Percentiles rank a stretch among this genome's conserved stretches.
Evolutionary conservation across 2,329 filamentous ascomycete species (phyloP).

Genomic region (Tolypocladium sp.): DNA sequence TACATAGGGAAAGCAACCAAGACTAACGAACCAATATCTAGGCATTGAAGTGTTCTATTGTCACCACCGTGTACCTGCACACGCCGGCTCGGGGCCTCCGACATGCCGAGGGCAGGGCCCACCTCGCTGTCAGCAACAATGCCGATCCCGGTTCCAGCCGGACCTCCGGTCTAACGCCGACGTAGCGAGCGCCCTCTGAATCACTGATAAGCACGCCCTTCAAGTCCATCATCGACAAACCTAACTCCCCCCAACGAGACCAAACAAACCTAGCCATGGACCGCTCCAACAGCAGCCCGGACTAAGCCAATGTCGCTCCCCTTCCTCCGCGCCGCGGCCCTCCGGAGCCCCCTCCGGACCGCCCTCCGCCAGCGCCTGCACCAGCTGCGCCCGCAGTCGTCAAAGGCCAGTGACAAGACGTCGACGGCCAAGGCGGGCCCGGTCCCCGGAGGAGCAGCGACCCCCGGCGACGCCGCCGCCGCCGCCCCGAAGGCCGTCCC

Average conservation of each 20-base stretch:
- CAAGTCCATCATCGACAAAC: background rate
- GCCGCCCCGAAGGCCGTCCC: conserved; percentile 15
- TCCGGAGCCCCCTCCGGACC: background rate
- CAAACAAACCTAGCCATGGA: background rate
- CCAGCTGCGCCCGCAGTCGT: background rate
- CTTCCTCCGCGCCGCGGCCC: background rate
- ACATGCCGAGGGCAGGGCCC: background rate
- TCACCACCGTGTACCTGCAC: background rate
- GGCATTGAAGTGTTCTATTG: too few species aligned
- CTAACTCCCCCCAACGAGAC: background rate
- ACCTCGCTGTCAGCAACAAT: background rate
- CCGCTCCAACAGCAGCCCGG: background rate
- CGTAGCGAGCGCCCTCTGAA: background rate
- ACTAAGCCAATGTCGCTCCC: background rate
- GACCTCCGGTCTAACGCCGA: conserved; percentile 2
- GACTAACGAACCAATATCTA: too few species aligned
- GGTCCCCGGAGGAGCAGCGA: background rate
- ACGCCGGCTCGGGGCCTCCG: background rate
- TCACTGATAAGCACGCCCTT: background rate
- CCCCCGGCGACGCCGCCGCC: background rate
- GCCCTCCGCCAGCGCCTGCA: background rate
- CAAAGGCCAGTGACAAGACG: background rate
- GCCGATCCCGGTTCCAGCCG: background rate
- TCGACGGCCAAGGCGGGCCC: background rate
- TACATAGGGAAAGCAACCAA: too few species aligned